Percentiles rank a stretch among this genome's conserved stretches.
Evolutionary conservation across 345 rosid species (phyloP).

Genomic region (Eucalyptus microcorys): DNA sequence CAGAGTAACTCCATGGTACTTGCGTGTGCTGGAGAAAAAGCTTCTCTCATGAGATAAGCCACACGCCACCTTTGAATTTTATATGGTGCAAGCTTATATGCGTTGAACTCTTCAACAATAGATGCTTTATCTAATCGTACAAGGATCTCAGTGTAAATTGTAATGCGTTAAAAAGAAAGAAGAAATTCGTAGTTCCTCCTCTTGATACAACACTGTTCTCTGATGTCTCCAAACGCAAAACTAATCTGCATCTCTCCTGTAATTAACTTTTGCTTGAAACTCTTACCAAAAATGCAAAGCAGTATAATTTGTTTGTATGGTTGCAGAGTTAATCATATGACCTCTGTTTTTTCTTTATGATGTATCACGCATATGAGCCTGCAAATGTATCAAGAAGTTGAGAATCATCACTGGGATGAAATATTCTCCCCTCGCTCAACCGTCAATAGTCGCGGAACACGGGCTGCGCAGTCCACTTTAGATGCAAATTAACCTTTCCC

Average conservation of each 20-base stretch:
- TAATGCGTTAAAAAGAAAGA: neutral
- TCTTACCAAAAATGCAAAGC: neutral
- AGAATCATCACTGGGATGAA: neutral
- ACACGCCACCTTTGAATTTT: neutral
- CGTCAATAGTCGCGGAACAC: slow-evolving; percentile 33
- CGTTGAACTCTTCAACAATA: neutral
- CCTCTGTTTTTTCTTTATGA: neutral
- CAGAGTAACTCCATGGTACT: neutral
- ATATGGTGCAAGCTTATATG: neutral
- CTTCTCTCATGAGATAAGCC: neutral
- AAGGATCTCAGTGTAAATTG: neutral
- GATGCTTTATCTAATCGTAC: neutral
- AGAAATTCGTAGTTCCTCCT: neutral
- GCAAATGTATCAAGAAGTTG: neutral
- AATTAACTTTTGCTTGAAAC: neutral
- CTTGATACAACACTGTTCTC: neutral
- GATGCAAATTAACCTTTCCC: slow-evolving; percentile 54
- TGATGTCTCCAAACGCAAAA: neutral
- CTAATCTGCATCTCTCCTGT: neutral
- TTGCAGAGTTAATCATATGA: neutral
- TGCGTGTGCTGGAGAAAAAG: neutral
- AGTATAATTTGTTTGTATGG: neutral
- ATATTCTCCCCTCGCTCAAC: neutral
- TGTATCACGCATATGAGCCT: neutral
- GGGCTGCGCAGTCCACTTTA: slow-evolving; percentile 71